Evolutionary conservation across 2,329 filamentous ascomycete species (phyloP).

Genomic region (Paecilomyces niveus): DNA sequence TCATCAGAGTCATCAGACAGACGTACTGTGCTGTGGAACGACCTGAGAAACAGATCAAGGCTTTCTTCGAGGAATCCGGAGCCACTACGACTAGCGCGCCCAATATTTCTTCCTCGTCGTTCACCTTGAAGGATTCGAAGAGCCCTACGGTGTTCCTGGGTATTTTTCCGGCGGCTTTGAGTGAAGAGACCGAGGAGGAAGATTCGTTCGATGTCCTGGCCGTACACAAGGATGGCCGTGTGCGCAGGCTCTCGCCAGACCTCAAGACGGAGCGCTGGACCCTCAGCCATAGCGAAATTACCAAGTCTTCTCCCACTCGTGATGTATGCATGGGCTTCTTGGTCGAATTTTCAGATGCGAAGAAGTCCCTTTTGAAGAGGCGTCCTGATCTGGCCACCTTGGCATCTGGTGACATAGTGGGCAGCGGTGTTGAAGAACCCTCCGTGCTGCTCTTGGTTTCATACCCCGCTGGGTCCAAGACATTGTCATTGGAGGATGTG

Average conservation of each 20-base stretch:
- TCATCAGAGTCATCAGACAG: constrained; percentile 47
- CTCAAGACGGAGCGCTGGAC: constrained; percentile 34
- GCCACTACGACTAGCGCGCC: constrained; percentile 23
- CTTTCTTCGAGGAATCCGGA: constrained; percentile 45
- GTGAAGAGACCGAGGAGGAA: constrained; percentile 14
- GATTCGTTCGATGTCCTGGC: constrained; percentile 33
- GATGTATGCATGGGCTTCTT: constrained; percentile 30
- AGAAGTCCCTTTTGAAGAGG: constrained; percentile 32
- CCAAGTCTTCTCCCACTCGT: constrained; percentile 19
- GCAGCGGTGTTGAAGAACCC: constrained; percentile 20
- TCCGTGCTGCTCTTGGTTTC: constrained; percentile 35
- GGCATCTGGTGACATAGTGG: constrained; percentile 24
- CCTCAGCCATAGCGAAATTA: constrained; percentile 26
- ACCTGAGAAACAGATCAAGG: constrained; percentile 46
- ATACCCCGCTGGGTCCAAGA: constrained; percentile 22
- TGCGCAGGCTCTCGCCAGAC: constrained; percentile 34
- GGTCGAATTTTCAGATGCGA: constrained; percentile 35
- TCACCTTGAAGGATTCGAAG: constrained; percentile 27
- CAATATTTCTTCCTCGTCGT: constrained; percentile 32
- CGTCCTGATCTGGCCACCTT: constrained; percentile 33
- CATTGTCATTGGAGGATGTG: constrained; percentile 26
- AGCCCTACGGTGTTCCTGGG: constrained; percentile 33
- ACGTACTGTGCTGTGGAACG: constrained; percentile 49
- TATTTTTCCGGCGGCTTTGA: constrained; percentile 23
- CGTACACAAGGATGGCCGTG: constrained; percentile 37